Base-by-base conservation (phyloP, 768 basidiomycete species). In the Tulasnella sp. region DNA sequence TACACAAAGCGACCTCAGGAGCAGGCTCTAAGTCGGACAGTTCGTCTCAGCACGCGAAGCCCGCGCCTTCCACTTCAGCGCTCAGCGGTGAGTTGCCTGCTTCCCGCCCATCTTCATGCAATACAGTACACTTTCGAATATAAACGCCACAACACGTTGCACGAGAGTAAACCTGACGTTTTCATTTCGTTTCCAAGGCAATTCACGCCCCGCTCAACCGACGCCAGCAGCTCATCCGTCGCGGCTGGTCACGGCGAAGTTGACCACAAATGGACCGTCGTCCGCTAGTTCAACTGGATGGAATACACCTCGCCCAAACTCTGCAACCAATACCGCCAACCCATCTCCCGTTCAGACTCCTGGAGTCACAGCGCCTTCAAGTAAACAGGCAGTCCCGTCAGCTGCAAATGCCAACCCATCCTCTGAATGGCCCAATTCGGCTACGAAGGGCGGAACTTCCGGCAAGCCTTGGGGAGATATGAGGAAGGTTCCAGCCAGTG, bases 201-300 rank as follows among this genome's bases (percentile, higher is more conserved):
- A 75, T 78, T 93, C 89, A 72, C 91, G 94, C 83, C 91, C 92
- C 16, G 84, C 88, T 37, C 85, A 88, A 34, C 92, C 91, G 82
- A 85, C 88, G 24, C 84, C 92, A 37, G 83, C 88, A 28, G 88
- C 91, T 1, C 94, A 95, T 85, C 85, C 85, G 16, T 93, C 96
- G 40, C 92, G 92, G 72, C 90, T 98, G 1, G 93, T 98, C 69
- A 94, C 96, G 9, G 89, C 96, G 22, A 97, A 96, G 85, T 89
- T 98, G 77, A 96, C 95, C 0, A 91, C 92, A 4, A 88, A 89
- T 37, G 88, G 90, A 5, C 88, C 89, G 81, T 86, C 90, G 9
- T 89, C 92, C 20, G 86, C 92, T 14, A 90, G 89, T 14, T 85
- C 92, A 69, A 92, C 94, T 18, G 89, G 93, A 11, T 93, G 94